phyloP scores from a whole-genome alignment of 2,329 filamentous ascomycete genomes.

The Hypomyces perniciosus region DNA sequence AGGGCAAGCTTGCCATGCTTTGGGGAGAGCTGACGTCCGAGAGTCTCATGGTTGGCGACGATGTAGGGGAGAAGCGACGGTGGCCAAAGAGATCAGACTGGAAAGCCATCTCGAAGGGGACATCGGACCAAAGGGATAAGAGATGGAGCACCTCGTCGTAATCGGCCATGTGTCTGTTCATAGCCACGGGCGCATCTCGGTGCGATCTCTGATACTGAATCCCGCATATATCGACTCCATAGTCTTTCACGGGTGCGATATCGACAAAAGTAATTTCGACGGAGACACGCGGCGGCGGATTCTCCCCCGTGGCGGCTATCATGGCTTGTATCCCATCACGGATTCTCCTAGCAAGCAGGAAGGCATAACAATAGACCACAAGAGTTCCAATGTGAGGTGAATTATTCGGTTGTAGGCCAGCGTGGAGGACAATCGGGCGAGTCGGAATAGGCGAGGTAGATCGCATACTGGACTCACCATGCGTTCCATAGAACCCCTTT shows the following conservation, averaged over 20 bases:
- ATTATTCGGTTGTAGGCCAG: conserved; percentile 11
- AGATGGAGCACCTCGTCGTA: not conserved
- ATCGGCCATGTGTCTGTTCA: not conserved
- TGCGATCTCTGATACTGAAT: not conserved
- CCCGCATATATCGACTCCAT: not conserved
- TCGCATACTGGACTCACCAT: no score
- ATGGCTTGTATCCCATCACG: not conserved
- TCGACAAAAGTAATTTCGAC: not conserved
- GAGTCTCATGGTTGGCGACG: not conserved
- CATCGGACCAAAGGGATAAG: not conserved
- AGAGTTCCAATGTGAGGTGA: conserved; percentile 11
- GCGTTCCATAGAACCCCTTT: no score
- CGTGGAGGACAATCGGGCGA: conserved; percentile 7
- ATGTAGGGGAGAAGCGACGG: not conserved
- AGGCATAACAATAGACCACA: conserved; percentile 12
- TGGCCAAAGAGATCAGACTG: not conserved
- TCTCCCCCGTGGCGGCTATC: no score
- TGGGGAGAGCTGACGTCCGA: not conserved
- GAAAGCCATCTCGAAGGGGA: not conserved
- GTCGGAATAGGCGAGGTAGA: not conserved
- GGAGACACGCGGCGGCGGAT: not conserved
- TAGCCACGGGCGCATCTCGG: not conserved
- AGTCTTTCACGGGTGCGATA: not conserved
- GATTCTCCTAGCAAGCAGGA: not conserved
- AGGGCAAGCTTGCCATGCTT: not conserved